A percentile compares a stretch with the other conserved stretches of the same genome.
These are phyloP conservation scores for Aschersonia sp. DNA, from an alignment of 2,329 filamentous ascomycete species.

Conservation along the genomic window DNA sequence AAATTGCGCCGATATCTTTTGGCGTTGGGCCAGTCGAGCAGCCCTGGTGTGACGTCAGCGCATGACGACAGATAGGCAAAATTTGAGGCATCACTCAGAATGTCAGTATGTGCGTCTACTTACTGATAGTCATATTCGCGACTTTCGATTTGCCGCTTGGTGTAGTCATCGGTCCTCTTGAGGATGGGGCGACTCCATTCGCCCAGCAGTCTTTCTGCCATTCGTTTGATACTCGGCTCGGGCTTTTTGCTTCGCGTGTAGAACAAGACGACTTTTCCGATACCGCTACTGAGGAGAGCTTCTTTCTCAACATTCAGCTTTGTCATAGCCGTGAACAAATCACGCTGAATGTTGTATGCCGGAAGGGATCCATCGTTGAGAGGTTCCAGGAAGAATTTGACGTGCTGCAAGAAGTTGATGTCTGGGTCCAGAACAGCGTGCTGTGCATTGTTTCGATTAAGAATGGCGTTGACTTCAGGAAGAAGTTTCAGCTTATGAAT, in stretches of 20 bases:
- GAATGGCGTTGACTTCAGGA: conserved; percentile 72
- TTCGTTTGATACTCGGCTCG: conserved; percentile 78
- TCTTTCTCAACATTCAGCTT: conserved; percentile 86
- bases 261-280: conserved; percentile 92
- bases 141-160: conserved; percentile 58
- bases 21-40: conserved; percentile 36
- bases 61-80: background rate
- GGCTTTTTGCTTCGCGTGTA: conserved; percentile 92
- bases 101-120: background rate
- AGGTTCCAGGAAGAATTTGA: conserved; percentile 95
- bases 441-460: conserved; percentile 81
- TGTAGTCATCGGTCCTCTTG: conserved; percentile 87
- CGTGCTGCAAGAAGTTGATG: conserved; percentile 84
- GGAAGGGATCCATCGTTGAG: conserved; percentile 87
- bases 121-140: conserved; percentile 51
- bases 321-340: conserved; percentile 70
- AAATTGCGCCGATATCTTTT: conserved; percentile 32
- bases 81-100: background rate
- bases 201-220: conserved; percentile 80
- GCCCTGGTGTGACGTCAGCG: conserved; percentile 23
- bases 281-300: conserved; percentile 73
- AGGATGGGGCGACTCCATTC: conserved; percentile 95
- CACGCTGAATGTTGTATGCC: conserved; percentile 93
- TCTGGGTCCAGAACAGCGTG: conserved; percentile 83
- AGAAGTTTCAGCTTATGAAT: conserved; percentile 89